Conservation (phyloP, 2,329 filamentous ascomycete species). For the Colletotrichum destructivum region DNA sequence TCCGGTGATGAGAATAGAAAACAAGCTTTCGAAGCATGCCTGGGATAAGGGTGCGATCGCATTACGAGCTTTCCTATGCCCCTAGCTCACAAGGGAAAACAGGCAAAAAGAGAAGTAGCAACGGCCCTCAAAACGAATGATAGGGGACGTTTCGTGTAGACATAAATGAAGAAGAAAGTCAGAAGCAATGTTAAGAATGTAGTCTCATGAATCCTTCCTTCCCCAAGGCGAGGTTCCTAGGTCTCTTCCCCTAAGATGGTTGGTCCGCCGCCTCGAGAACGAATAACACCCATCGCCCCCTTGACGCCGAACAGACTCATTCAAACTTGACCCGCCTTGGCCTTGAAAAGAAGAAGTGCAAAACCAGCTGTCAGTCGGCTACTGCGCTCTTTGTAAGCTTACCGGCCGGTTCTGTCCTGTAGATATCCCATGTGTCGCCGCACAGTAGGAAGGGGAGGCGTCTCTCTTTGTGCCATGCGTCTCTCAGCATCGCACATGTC, state of each 20-base stretch:
- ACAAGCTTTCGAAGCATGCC: constrained; percentile 1
- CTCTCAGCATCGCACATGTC: not conserved
- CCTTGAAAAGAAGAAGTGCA: not conserved
- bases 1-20: not conserved
- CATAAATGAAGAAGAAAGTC: too few species aligned
- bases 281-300: not conserved
- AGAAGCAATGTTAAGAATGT: too few species aligned
- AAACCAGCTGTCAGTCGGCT: not conserved
- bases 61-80: not conserved
- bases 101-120: not conserved
- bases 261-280: not conserved
- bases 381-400: not conserved
- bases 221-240: not conserved
- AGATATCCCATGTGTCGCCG: not conserved
- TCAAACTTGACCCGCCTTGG: not conserved
- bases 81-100: not conserved
- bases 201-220: not conserved
- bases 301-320: not conserved
- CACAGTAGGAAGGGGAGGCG: not conserved
- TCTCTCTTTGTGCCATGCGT: not conserved
- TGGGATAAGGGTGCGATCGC: not conserved
- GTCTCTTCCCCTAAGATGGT: not conserved
- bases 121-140: not conserved
- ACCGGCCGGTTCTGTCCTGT: constrained; percentile 2
- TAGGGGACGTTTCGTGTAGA: not conserved